Evolutionary conservation across 2,329 filamentous ascomycete genomes (phyloP), one percentile per base, ranked within the genome.

Genomic region (Talaromyces albobiverticillius): DNA sequence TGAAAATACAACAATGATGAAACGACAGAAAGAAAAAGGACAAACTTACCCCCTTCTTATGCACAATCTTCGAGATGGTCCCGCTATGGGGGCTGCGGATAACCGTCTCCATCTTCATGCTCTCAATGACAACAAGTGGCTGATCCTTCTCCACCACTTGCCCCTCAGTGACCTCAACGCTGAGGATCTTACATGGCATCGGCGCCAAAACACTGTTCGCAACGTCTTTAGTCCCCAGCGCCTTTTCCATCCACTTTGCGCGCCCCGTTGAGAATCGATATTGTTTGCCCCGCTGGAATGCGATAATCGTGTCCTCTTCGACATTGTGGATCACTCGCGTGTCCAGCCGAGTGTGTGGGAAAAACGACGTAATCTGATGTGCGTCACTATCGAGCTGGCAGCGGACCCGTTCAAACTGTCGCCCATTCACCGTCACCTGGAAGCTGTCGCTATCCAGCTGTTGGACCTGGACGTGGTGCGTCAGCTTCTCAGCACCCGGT

Each of bases 121-220:
- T 91, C 72, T 92, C 88, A 64, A 92, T 91, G 76, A 97, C 91
- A 11, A 97, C 89, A 55, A 99, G 76, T 6, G 90, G 85, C 54
- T 93, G 85, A 43, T 93, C 92, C 75, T 93, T 95, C 67, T 85
- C 85, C 14, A 99, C 94, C 45, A 73, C 74, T 59, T 95, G 84
- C 0, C 94, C 94, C 62, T 90, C 90, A 25, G 80, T 75, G 0
- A 96, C 90, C 71, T 96, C 89, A 46, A 96, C 94, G 60, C 90
- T 85, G 58, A 99, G 75, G 23, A 99, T 87, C 76, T 97, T 97
- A 75, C 94, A 97, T 1, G 94, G 94, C 94, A 99, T 99, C 0
- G 94, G 94, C 20, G 94, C 90, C 22, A 89, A 80, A 1, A 97
- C 90, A 51, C 88, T 94, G 56, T 93, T 92, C 6, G 85, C 80